phyloP scores from a whole-genome alignment of 352 stramenopile species.

The Phytopythium helicoides region DNA sequence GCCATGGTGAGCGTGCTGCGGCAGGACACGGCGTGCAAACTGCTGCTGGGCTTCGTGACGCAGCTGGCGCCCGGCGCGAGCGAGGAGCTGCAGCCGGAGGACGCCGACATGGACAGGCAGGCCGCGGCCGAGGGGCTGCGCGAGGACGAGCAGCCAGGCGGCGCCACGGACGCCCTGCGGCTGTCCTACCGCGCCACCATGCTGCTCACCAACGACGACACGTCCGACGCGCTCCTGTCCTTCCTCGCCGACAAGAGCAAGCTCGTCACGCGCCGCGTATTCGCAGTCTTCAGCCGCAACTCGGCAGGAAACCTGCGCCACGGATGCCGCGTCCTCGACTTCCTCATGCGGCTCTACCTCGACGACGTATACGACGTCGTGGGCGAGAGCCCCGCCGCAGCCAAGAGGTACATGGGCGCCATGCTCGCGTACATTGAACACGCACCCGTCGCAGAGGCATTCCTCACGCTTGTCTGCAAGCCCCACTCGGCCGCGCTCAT shows the following conservation, averaged over 20 bases:
- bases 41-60: constrained; percentile 67
- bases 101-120: constrained; percentile 27
- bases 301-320: constrained; percentile 81
- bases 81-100: constrained; percentile 32
- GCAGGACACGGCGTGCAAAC: constrained; percentile 53
- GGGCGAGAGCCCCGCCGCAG: constrained; percentile 50
- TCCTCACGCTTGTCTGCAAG: constrained; percentile 86
- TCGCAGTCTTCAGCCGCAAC: constrained; percentile 73
- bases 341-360: constrained; percentile 80
- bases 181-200: constrained; percentile 86
- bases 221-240: constrained; percentile 70
- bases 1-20: constrained; percentile 61
- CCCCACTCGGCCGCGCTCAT: constrained; percentile 72
- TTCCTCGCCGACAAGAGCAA: constrained; percentile 83
- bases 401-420: constrained; percentile 77
- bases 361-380: constrained; percentile 89
- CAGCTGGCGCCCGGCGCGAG: constrained; percentile 31
- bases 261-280: constrained; percentile 76
- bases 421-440: constrained; percentile 85
- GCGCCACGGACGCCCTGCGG: constrained; percentile 56
- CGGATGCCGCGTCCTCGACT: constrained; percentile 85
- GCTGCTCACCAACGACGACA: constrained; percentile 86
- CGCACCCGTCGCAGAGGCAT: constrained; percentile 80
- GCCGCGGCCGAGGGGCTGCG: constrained; percentile 11
- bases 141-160: constrained; percentile 24